Evolutionary conservation across 768 basidiomycete species (phyloP).

Genomic region (Leccinum sublutescens): DNA sequence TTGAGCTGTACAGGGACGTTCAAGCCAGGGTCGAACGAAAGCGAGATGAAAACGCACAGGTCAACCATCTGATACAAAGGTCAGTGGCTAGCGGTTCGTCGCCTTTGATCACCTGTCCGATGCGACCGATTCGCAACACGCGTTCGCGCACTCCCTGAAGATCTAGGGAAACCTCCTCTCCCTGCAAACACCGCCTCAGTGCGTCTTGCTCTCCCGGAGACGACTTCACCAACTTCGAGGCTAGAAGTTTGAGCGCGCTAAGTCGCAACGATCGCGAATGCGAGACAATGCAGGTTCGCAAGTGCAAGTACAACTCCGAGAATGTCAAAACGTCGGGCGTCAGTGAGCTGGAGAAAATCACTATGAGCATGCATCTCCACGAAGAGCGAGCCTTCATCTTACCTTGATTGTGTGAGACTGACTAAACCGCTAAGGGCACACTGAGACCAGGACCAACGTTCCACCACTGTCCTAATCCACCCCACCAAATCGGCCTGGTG

Average conservation of each 20-base stretch:
- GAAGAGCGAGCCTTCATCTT: conserved; percentile 3
- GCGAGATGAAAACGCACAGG: conserved; percentile 45
- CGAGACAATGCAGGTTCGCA: conserved; percentile 63
- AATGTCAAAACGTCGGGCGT: conserved; percentile 35
- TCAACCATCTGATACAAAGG: conserved; percentile 67
- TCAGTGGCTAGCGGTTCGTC: conserved; percentile 56
- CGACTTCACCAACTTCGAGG: conserved; percentile 47
- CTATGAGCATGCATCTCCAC: background rate
- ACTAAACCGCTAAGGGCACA: conserved; percentile 55
- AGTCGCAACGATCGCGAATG: conserved; percentile 69
- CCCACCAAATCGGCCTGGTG: conserved; percentile 42
- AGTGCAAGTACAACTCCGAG: conserved; percentile 47
- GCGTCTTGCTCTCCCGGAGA: conserved; percentile 49
- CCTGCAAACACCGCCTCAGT: conserved; percentile 66
- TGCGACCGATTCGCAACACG: conserved; percentile 70
- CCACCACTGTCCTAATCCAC: conserved; percentile 43
- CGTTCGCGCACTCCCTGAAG: conserved; percentile 82
- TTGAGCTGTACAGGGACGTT: conserved; percentile 53
- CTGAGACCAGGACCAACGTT: conserved; percentile 36
- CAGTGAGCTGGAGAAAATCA: conserved; percentile 14
- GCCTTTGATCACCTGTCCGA: conserved; percentile 58
- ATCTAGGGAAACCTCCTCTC: conserved; percentile 79
- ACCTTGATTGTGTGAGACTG: conserved; percentile 48
- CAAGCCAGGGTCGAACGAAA: background rate
- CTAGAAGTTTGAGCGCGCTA: conserved; percentile 60